Percentiles rank a stretch among this genome's conserved stretches.
Conservation (phyloP, 2,329 filamentous ascomycete genomes). For the Colletotrichum abscissum region DNA sequence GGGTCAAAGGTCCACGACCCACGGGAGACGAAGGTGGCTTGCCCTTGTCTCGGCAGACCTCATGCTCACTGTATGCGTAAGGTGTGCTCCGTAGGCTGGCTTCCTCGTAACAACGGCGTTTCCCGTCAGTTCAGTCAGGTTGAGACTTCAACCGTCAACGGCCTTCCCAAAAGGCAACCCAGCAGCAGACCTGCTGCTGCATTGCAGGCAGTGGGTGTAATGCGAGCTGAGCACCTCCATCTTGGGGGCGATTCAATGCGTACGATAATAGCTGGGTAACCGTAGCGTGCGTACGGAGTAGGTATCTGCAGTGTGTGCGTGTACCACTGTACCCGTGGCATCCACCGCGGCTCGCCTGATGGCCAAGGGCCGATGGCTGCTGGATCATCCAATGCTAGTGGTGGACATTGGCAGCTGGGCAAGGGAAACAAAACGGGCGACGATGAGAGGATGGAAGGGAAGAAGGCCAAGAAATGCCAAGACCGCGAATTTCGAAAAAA, state of each 20-base stretch:
- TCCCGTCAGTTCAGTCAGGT: background rate
- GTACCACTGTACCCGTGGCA: background rate
- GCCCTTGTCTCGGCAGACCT: background rate
- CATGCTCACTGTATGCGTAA: background rate
- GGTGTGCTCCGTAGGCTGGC: background rate
- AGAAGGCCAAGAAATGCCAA: constrained; percentile 33
- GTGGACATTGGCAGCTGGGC: background rate
- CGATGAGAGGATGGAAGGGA: constrained; percentile 29
- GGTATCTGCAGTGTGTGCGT: background rate
- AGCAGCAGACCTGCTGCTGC: background rate
- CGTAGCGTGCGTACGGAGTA: background rate
- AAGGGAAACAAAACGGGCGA: constrained; percentile 20
- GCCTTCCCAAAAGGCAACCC: background rate
- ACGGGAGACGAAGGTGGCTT: background rate
- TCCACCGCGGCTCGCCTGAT: background rate
- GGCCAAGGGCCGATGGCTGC: background rate
- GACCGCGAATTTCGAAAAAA: constrained; percentile 30
- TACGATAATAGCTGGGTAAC: background rate
- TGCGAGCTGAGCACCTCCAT: background rate
- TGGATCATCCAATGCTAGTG: background rate
- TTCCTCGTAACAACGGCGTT: background rate
- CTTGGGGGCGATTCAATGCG: background rate
- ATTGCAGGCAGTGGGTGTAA: background rate
- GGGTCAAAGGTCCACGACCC: background rate
- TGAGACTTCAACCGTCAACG: background rate